Evolutionary conservation across 257 asterid genomes (phyloP).

Genomic region (Plectranthus barbatus): DNA sequence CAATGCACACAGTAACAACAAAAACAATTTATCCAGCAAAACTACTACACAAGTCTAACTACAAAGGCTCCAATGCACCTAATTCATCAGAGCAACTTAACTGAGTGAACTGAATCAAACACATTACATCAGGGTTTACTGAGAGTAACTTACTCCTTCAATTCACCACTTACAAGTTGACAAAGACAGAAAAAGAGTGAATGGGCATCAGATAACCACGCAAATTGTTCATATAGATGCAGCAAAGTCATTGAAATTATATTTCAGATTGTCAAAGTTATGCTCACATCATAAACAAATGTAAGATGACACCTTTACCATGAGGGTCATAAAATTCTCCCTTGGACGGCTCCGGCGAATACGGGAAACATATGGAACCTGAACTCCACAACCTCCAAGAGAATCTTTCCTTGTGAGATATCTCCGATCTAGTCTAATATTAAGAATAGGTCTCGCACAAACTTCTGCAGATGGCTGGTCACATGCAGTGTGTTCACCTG

Average conservation of each 20-base stretch:
- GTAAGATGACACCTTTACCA: conserved; percentile 46
- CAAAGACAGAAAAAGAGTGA: background rate
- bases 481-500: conserved; percentile 21
- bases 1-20: background rate
- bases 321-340: conserved; percentile 57
- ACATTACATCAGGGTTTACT: background rate
- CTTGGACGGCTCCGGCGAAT: conserved; percentile 92
- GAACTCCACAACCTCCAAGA: conserved; percentile 78
- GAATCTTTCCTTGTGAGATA: conserved; percentile 67
- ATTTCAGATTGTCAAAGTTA: background rate
- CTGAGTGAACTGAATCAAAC: background rate
- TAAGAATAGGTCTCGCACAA: conserved; percentile 33
- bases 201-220: background rate
- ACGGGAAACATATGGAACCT: conserved; percentile 82
- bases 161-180: background rate
- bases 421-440: conserved; percentile 34
- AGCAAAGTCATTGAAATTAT: background rate
- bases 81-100: conserved; percentile 4
- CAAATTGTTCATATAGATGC: conserved; percentile 5
- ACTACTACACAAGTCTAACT: background rate
- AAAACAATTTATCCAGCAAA: background rate
- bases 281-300: background rate
- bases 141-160: conserved; percentile 32
- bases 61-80: background rate
- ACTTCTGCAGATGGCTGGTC: conserved; percentile 29